Conservation (phyloP, 345 rosid genomes). For the Gossypium anomalum region DNA sequence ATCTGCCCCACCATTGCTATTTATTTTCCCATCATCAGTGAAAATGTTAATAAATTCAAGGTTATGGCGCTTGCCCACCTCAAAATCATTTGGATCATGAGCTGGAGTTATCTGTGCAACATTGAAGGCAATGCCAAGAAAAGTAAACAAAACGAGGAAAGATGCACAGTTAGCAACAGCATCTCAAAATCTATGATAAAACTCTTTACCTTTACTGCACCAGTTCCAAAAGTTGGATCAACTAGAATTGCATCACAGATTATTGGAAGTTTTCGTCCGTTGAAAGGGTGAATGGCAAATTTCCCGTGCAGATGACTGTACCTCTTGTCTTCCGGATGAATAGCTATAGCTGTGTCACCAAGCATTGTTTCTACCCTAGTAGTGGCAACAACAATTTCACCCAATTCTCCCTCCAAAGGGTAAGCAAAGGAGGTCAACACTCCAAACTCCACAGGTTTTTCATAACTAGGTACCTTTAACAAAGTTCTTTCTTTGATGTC, state of each 20-base stretch:
- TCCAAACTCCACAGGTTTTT: conserved; percentile 88
- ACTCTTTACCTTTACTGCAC: conserved; percentile 80
- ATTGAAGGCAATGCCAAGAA: conserved; percentile 6
- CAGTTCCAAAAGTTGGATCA: conserved; percentile 90
- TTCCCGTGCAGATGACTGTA: conserved; percentile 87
- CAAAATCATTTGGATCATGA: conserved; percentile 93
- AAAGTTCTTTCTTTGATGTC: conserved; percentile 69
- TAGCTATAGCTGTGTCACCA: conserved; percentile 92
- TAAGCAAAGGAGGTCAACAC: conserved; percentile 87
- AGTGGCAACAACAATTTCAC: conserved; percentile 94
- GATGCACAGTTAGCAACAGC: background rate
- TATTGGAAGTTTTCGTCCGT: conserved; percentile 76
- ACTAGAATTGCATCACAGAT: conserved; percentile 77
- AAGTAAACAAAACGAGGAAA: conserved; percentile 7
- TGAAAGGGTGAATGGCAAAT: conserved; percentile 84
- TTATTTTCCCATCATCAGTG: conserved; percentile 90
- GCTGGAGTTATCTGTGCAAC: conserved; percentile 88
- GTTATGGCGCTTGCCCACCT: conserved; percentile 83
- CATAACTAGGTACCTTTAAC: conserved; percentile 72
- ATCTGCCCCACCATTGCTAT: conserved; percentile 68
- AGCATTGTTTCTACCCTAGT: conserved; percentile 98
- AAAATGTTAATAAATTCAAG: conserved; percentile 79
- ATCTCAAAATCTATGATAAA: conserved; percentile 16
- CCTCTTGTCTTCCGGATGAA: conserved; percentile 85
- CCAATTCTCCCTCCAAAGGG: conserved; percentile 69